Conservation (phyloP, 495 filamentous ascomycete genomes). For the Tuber magnatum region DNA sequence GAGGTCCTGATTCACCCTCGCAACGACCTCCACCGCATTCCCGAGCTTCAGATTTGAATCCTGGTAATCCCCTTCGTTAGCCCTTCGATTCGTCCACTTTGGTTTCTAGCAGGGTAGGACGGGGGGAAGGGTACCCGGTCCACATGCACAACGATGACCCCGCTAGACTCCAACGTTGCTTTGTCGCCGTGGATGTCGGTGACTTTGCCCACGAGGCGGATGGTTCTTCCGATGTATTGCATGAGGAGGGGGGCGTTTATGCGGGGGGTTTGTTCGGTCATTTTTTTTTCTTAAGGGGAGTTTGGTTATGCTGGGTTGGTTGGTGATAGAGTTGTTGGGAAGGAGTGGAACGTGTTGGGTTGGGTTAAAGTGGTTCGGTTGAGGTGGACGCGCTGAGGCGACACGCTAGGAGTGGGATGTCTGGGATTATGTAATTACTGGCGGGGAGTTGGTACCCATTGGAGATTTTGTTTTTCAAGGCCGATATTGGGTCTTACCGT, state of each 20-base stretch:
- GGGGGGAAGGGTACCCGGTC: slow-evolving; percentile 53
- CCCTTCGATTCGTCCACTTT: not conserved
- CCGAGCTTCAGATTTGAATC: slow-evolving; percentile 72
- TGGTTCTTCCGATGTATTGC: slow-evolving; percentile 61
- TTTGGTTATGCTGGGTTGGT: not conserved
- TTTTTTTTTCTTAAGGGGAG: slow-evolving; percentile 1
- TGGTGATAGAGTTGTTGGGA: not conserved
- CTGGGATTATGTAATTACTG: not conserved
- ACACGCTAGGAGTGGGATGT: not conserved
- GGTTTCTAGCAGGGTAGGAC: not conserved
- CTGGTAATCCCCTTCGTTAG: slow-evolving; percentile 40
- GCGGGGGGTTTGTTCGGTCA: slow-evolving; percentile 54
- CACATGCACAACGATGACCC: slow-evolving; percentile 62
- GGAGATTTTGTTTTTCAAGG: too few species aligned
- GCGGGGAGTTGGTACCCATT: not conserved
- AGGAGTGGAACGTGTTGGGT: not conserved
- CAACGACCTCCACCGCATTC: slow-evolving; percentile 79
- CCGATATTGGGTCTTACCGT: too few species aligned
- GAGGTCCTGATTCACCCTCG: slow-evolving; percentile 78
- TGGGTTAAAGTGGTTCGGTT: not conserved
- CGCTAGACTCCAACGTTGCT: slow-evolving; percentile 68
- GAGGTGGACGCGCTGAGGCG: not conserved
- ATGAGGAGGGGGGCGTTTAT: slow-evolving; percentile 61
- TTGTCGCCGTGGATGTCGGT: slow-evolving; percentile 69
- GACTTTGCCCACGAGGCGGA: slow-evolving; percentile 83